These are phyloP conservation scores for Tolypocladium guangdongense DNA, from an alignment of 2,329 filamentous ascomycete genomes.

Conservation along the genomic window DNA sequence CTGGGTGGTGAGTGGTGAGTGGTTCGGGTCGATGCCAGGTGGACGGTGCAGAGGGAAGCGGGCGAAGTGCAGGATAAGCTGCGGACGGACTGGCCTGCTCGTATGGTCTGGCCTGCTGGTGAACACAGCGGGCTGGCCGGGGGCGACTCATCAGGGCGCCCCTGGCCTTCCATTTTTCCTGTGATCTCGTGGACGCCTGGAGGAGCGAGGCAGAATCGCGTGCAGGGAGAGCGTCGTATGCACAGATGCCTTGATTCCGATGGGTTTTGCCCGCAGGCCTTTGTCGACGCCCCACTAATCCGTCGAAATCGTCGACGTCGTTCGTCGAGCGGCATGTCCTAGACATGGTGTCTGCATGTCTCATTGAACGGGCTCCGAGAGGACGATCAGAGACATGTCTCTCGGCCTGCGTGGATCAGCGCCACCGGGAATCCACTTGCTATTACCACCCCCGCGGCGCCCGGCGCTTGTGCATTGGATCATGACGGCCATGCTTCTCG, in stretches of 20 bases:
- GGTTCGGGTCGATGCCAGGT: not conserved
- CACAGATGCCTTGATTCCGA: not conserved
- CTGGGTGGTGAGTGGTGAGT: not conserved
- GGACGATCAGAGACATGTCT: conserved; percentile 18
- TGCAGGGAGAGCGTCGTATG: not conserved
- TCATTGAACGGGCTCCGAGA: conserved; percentile 23
- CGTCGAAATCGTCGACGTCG: conserved; percentile 7
- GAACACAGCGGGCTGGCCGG: not conserved
- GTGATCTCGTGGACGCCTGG: not conserved
- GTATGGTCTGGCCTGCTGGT: not conserved
- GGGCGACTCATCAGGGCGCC: not conserved
- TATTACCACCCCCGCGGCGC: not conserved
- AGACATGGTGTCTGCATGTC: conserved; percentile 25
- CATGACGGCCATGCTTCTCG: not conserved
- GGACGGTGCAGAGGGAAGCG: not conserved
- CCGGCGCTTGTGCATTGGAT: conserved; percentile 4
- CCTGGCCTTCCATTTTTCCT: not conserved
- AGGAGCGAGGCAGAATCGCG: not conserved
- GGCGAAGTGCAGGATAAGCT: not conserved
- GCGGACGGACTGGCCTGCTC: not conserved
- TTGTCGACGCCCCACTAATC: not conserved
- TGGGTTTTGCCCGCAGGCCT: not conserved
- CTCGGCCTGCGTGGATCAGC: conserved; percentile 3
- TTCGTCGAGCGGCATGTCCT: conserved; percentile 19
- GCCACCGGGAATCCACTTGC: not conserved